Conservation (phyloP, 257 asterid species). For the Verbena officinalis region DNA sequence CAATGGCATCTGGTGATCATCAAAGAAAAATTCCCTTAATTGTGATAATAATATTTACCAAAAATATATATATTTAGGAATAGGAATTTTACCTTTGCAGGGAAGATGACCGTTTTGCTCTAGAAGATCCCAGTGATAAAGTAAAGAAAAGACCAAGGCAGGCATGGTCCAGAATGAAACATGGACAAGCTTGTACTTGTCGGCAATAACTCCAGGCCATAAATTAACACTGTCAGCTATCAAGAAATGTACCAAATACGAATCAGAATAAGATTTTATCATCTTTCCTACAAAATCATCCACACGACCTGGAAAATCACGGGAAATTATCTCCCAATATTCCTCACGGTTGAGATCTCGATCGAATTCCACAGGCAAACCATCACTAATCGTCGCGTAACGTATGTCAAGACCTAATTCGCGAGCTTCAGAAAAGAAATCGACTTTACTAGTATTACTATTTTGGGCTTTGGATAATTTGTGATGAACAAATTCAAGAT, state of each 20-base stretch:
- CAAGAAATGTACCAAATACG: conserved; percentile 25
- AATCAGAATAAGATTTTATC: conserved; percentile 18
- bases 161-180: conserved; percentile 45
- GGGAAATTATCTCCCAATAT: conserved; percentile 8
- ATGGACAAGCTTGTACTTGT: conserved; percentile 37
- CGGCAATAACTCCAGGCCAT: conserved; percentile 41
- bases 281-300: conserved; percentile 40
- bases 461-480: conserved; percentile 18
- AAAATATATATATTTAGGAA: no score
- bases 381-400: conserved; percentile 47
- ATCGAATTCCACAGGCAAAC: conserved; percentile 39
- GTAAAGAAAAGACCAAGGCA: conserved; percentile 38
- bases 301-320: conserved; percentile 28
- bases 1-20: conserved; percentile 24
- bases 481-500: conserved; percentile 51
- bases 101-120: conserved; percentile 38
- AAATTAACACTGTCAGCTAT: conserved; percentile 41
- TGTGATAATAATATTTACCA: no score
- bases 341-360: conserved; percentile 19
- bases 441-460: neutral
- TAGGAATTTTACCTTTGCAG: conserved; percentile 42
- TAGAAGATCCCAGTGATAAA: conserved; percentile 39
- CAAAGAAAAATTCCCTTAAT: neutral
- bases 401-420: conserved; percentile 50
- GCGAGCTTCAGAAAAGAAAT: conserved; percentile 36